Evolutionary conservation across 1,284 basidiomycete species (phyloP).

Genomic region (Flammula alnicola): DNA sequence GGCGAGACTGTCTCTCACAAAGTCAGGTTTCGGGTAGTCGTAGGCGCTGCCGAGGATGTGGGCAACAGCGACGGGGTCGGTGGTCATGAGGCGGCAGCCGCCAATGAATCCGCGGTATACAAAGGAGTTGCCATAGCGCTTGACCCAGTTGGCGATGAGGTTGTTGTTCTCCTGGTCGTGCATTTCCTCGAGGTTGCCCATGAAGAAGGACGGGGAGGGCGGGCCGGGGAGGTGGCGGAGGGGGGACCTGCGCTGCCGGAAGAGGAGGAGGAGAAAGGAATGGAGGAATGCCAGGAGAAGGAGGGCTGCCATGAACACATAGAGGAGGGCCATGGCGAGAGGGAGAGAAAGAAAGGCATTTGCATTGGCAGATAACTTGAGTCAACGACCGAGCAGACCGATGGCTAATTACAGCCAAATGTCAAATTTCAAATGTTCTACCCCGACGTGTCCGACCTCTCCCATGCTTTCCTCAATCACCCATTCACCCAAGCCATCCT

Average conservation of each 20-base stretch:
- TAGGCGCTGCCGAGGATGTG: constrained; percentile 66
- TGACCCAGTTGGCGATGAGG: constrained; percentile 53
- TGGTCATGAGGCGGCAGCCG: constrained; percentile 48
- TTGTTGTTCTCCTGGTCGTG: constrained; percentile 61
- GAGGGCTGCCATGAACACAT: constrained; percentile 19
- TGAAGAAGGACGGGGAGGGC: constrained; percentile 48
- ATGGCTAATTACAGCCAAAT: background rate
- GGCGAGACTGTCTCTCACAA: constrained; percentile 60
- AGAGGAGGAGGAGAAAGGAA: constrained; percentile 32
- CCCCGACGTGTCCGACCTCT: constrained; percentile 5
- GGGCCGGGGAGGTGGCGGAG: constrained; percentile 38
- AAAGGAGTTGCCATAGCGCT: constrained; percentile 53
- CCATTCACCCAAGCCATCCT: background rate
- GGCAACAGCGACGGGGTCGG: constrained; percentile 62
- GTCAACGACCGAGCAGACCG: constrained; percentile 17
- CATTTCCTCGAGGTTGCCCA: constrained; percentile 60
- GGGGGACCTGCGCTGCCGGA: constrained; percentile 37
- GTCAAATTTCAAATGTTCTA: background rate
- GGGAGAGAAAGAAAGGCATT: constrained; percentile 17
- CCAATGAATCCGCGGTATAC: constrained; percentile 61
- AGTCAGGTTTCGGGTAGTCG: constrained; percentile 69
- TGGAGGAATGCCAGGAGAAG: too few species aligned
- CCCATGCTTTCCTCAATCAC: constrained; percentile 41
- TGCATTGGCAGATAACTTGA: constrained; percentile 4
- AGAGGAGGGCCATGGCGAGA: constrained; percentile 12